Conservation (phyloP, 306 rosid species). For the Ochetophila trinervis region DNA sequence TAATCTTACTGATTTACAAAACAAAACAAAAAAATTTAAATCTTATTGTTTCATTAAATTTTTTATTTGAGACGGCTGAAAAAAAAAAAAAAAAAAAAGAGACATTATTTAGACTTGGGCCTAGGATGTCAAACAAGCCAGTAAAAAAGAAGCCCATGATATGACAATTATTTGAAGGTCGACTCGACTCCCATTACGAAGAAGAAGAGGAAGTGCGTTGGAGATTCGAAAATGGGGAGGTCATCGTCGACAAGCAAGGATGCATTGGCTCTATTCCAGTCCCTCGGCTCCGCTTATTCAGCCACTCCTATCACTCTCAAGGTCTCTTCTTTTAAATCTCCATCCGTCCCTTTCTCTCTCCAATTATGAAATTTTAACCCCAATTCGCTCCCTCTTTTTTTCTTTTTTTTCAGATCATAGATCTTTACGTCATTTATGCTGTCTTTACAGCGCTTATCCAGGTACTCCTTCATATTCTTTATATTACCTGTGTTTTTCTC, state of each 20-base stretch:
- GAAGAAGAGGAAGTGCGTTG: neutral
- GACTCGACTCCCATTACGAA: neutral
- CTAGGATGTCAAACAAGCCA: too few species aligned
- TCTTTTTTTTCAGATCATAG: constrained; percentile 53
- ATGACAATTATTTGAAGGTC: too few species aligned
- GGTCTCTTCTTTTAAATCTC: constrained; percentile 25
- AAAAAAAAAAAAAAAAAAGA: too few species aligned
- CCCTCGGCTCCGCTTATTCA: constrained; percentile 65
- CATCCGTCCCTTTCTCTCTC: neutral
- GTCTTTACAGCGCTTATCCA: constrained; percentile 69
- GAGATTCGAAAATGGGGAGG: constrained; percentile 6
- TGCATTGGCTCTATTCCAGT: constrained; percentile 49
- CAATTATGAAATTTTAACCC: constrained; percentile 3
- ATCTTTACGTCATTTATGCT: constrained; percentile 61
- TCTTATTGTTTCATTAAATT: too few species aligned
- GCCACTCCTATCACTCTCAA: constrained; percentile 64
- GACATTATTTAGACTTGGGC: too few species aligned
- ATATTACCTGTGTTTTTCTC: neutral
- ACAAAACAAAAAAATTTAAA: too few species aligned
- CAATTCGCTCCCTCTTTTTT: neutral
- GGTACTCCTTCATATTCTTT: constrained; percentile 26
- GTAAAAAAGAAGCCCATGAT: too few species aligned
- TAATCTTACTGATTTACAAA: too few species aligned
- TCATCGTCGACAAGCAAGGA: constrained; percentile 45
- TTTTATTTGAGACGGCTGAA: too few species aligned